phyloP scores from a whole-genome alignment of 2,329 filamentous ascomycete species.

The Trichoderma gracile region DNA sequence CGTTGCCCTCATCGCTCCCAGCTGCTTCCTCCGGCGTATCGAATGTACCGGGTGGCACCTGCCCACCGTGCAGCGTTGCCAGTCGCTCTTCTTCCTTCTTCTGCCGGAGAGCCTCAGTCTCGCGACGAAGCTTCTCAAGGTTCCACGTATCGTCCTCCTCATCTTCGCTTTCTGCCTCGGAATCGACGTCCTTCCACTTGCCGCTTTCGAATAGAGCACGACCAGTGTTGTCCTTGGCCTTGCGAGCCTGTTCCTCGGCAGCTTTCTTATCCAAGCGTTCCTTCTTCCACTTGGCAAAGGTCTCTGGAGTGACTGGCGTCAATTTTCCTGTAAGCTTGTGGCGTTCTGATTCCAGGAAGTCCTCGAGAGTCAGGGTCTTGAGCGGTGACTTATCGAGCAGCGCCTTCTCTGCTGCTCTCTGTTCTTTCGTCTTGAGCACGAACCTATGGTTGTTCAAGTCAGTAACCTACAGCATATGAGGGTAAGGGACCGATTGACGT shows the following conservation, averaged over 20 bases:
- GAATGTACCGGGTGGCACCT: conserved; percentile 14
- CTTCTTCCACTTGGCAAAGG: conserved; percentile 96
- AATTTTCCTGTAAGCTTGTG: conserved; percentile 90
- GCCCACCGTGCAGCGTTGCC: conserved; percentile 36
- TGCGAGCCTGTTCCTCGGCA: conserved; percentile 85
- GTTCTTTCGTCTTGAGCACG: conserved; percentile 96
- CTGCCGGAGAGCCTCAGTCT: conserved; percentile 76
- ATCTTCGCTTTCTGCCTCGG: conserved; percentile 49
- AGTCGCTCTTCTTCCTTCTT: conserved; percentile 76
- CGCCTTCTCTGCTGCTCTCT: conserved; percentile 92
- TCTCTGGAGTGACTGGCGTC: conserved; percentile 90
- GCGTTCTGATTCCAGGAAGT: conserved; percentile 94
- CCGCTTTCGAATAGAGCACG: conserved; percentile 95
- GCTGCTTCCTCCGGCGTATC: conserved; percentile 25
- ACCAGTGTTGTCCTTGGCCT: conserved; percentile 93
- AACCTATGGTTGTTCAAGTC: conserved; percentile 60
- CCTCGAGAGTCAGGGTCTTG: conserved; percentile 91
- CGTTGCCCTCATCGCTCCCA: conserved; percentile 14
- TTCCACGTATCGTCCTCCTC: conserved; percentile 70
- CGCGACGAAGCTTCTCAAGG: conserved; percentile 74
- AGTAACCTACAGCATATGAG: neutral
- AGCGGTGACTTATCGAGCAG: conserved; percentile 93
- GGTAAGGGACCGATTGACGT: conserved; percentile 44
- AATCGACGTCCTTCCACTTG: conserved; percentile 76
- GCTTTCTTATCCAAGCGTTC: conserved; percentile 93